These are phyloP conservation scores for Diospyros lotus DNA, from an alignment of 148 eudicot species.

Conservation along the genomic window DNA sequence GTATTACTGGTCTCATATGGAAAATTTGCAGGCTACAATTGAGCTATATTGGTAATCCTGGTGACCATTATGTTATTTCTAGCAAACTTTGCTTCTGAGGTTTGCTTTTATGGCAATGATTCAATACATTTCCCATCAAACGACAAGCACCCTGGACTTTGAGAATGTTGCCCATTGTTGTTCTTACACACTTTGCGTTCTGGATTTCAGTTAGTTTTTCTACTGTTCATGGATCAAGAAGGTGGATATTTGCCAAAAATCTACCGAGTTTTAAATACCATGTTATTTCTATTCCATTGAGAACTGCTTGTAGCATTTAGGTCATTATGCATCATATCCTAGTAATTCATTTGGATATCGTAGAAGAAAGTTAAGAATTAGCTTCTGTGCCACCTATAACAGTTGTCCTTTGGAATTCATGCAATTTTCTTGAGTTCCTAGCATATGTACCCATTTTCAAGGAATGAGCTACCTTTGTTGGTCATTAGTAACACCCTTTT, in stretches of 20 bases:
- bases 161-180: background rate
- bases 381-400: background rate
- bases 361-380: background rate
- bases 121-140: background rate
- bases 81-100: background rate
- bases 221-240: background rate
- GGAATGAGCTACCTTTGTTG: background rate
- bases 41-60: background rate
- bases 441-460: background rate
- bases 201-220: constrained; percentile 3
- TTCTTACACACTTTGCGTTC: background rate
- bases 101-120: background rate
- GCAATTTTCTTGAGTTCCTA: background rate
- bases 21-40: background rate
- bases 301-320: background rate
- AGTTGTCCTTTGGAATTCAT: background rate
- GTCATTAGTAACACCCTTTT: background rate
- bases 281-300: too few relatives aligned
- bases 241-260: background rate
- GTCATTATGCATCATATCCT: background rate
- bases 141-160: background rate
- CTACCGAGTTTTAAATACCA: background rate
- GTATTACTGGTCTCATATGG: background rate
- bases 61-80: background rate
- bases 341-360: background rate